phyloP scores from a whole-genome alignment of 768 basidiomycete genomes.

The Pholiota microspora region DNA sequence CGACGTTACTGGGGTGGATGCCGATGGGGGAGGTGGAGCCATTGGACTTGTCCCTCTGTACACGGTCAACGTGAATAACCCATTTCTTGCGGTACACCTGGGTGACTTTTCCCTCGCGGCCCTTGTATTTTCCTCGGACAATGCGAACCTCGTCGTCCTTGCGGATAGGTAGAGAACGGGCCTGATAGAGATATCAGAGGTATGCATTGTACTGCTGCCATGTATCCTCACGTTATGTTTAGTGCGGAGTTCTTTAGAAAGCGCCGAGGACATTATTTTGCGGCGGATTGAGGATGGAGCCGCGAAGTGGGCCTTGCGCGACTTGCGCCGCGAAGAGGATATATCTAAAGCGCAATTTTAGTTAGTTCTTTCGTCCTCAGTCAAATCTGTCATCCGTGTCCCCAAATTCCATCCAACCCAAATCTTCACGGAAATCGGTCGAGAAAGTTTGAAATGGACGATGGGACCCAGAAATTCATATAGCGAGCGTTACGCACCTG shows the following conservation, averaged over 20 bases:
- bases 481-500: constrained; percentile 57
- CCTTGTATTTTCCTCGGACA: constrained; percentile 97
- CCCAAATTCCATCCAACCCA: constrained; percentile 53
- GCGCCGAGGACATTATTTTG: constrained; percentile 96
- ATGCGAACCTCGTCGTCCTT: constrained; percentile 99
- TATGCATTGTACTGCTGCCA: not conserved
- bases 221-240: constrained; percentile 81
- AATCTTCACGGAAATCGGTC: constrained; percentile 27
- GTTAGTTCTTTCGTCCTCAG: constrained; percentile 28
- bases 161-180: constrained; percentile 90
- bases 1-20: constrained; percentile 95
- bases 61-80: constrained; percentile 98
- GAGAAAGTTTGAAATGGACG: constrained; percentile 23
- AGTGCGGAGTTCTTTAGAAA: constrained; percentile 90
- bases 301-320: constrained; percentile 96
- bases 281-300: constrained; percentile 94
- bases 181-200: constrained; percentile 36
- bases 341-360: constrained; percentile 51
- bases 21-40: constrained; percentile 93
- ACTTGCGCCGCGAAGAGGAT: constrained; percentile 94
- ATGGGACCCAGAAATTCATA: constrained; percentile 16
- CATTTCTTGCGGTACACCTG: constrained; percentile 99
- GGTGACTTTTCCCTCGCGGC: constrained; percentile 96
- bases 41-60: constrained; percentile 96
- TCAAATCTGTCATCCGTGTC: constrained; percentile 41